phyloP scores from a whole-genome alignment of 257 asterid species.

The Gentiana dahurica region DNA sequence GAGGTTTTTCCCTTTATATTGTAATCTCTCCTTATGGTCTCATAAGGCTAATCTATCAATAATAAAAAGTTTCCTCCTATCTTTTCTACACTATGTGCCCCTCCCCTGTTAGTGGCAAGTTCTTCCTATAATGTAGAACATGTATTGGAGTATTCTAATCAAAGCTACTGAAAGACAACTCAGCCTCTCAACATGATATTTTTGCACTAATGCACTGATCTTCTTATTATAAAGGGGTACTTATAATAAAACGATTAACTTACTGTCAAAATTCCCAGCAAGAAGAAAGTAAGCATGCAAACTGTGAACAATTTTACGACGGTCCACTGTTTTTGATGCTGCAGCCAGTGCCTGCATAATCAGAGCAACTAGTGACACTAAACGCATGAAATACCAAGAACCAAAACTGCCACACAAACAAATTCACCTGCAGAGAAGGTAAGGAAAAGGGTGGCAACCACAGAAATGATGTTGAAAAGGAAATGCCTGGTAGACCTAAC shows the following conservation, averaged over 20 bases:
- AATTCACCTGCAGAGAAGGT: too few relatives aligned
- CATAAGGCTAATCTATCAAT: too few relatives aligned
- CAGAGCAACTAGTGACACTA: conserved; percentile 10
- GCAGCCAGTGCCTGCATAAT: conserved; percentile 95
- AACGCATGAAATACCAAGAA: not conserved
- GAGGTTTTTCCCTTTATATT: too few relatives aligned
- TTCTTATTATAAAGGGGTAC: too few relatives aligned
- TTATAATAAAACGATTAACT: conserved; percentile 8
- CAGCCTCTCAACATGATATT: not conserved
- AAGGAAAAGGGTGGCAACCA: too few relatives aligned
- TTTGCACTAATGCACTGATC: not conserved
- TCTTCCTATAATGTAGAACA: not conserved
- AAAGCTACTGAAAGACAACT: not conserved
- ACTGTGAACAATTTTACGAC: conserved; percentile 84
- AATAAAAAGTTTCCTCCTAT: too few relatives aligned
- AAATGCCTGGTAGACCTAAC: not conserved
- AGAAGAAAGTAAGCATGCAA: conserved; percentile 90
- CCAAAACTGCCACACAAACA: too few relatives aligned
- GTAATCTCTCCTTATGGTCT: too few relatives aligned
- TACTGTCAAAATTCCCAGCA: conserved; percentile 70
- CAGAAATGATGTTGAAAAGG: too few relatives aligned
- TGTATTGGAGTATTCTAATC: too few relatives aligned
- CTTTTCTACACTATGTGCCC: not conserved
- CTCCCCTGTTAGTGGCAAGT: not conserved
- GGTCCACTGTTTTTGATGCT: conserved; percentile 89